Evolutionary conservation across 768 basidiomycete species (phyloP), one percentile per base, ranked within the genome.

Genomic region (Pulveroboletus sp.): DNA sequence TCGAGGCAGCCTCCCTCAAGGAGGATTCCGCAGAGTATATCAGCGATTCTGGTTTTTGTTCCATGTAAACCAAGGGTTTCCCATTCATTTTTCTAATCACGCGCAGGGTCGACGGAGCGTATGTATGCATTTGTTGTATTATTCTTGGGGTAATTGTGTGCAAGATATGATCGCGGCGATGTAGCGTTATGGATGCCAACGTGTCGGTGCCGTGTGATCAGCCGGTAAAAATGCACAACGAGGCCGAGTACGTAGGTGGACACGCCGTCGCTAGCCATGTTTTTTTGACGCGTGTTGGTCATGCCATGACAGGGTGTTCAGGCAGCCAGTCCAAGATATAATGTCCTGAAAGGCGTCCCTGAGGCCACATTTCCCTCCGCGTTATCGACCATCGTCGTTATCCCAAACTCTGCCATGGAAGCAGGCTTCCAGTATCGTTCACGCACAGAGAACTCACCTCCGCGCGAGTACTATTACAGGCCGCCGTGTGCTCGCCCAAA

Each of bases 31-130:
- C 56, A 47, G 75, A 76, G 45, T 69, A 72, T 49, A 64, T 77
- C 55, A 78, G 68, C 36, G 76, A 77, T 60, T 77, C 75, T 43
- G 75, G 76, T 23, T 76, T 77, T 57, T 75, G 72, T 46, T 77
- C 76, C 27, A 71, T 59, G 66, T 67, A 52, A 53, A 20, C 19
- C 5, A 42, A 13, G 14, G 40, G 6, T n/a, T 36, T 13, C 32
- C 8, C 10, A 37, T 45, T 49, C 32, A 23, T 38, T 43, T 31
- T 24, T 7, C 35, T 21, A 14, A 41, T 9, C 27, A n/a, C 38
- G 23, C n/a, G 39, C 41, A 43, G 43, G 48, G 41, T 42, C 43
- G 12, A 45, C 25, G 40, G 51, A 40, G 35, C 17, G 27, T 40
- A 46, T 52, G 51, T 41, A 34, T 20, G 43, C 23, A 37, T 50